Evolutionary conservation across 73 alveolate species (phyloP), one percentile per base, ranked within the genome.

Genomic region (Paramecium sonneborni): DNA sequence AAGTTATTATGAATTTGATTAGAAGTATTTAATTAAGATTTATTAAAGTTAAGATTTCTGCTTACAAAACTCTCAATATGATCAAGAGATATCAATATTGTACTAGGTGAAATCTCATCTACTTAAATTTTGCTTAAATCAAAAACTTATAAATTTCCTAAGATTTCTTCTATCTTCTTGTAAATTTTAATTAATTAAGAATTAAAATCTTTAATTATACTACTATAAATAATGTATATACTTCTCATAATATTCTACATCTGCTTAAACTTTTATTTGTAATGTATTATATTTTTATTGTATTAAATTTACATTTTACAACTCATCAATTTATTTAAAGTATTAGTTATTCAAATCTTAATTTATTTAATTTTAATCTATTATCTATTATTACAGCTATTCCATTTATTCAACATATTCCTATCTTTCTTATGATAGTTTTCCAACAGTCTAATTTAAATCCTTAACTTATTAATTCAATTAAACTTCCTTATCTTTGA

Each of bases 181-280:
- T 62, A 15, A 62, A 62, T 62, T 62, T 62, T 62, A 62, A 30
- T 26, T n/a, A 62, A 62, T 32, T 62, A 30, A 2, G 5, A 9
- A 62, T 62, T 62, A 32, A 62, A 62, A 11, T 62, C 84, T 14
- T 7, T 30, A 62, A 62, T 62, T 62, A 62, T 30, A 30, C 84
- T 62, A 62, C 20, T 14, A 30, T 30, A 26, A 11, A 62, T 2
- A 62, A 6, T 23, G 14, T 3, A 30, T 3, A 14, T 62, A 62
- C 84, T 62, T 62, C 34, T 62, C 84, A 32, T 62, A 62, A 62
- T 62, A 62, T 62, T 62, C 84, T 15, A 32, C 44, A 32, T 62
- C 84, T 62, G 84, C 84, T 62, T 62, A 62, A 8, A 26, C 23
- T 12, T 62, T 62, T 23, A 62, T 62, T 62, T 62, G 24, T 62